Percentiles rank a stretch among this genome's conserved stretches.
Conservation (phyloP, 2,329 filamentous ascomycete species). For the Cladosporium oxysporum region DNA sequence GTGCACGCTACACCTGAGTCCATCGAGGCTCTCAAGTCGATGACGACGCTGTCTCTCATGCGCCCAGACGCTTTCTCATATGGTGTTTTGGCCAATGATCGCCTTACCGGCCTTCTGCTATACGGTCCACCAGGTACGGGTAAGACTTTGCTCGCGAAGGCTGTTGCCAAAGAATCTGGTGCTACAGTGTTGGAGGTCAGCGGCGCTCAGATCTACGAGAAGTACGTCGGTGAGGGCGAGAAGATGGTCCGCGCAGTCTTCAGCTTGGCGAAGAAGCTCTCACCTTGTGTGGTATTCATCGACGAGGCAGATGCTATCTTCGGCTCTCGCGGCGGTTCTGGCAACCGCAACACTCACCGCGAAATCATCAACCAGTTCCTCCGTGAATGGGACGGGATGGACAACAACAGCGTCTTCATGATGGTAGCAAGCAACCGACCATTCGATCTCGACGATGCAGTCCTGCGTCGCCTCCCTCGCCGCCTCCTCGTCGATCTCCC, state of each 20-base stretch:
- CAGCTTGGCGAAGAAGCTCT: slow-evolving; percentile 83
- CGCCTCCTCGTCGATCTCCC: slow-evolving; percentile 74
- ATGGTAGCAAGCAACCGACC: slow-evolving; percentile 98
- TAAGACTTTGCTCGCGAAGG: slow-evolving; percentile 76
- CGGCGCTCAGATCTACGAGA: slow-evolving; percentile 90
- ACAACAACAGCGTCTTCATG: slow-evolving; percentile 78
- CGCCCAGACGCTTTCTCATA: slow-evolving; percentile 96
- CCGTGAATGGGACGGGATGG: slow-evolving; percentile 94
- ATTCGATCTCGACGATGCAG: slow-evolving; percentile 89
- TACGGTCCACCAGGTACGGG: slow-evolving; percentile 91
- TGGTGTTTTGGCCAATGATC: slow-evolving; percentile 85
- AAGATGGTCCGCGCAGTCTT: slow-evolving; percentile 96
- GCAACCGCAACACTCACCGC: slow-evolving; percentile 70
- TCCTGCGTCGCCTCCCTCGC: slow-evolving; percentile 73
- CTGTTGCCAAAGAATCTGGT: slow-evolving; percentile 65
- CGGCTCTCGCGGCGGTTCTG: slow-evolving; percentile 68
- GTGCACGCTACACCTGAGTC: slow-evolving; percentile 82
- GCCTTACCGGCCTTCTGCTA: slow-evolving; percentile 91
- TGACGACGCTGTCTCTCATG: slow-evolving; percentile 83
- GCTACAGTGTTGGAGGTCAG: slow-evolving; percentile 79
- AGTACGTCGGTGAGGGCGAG: slow-evolving; percentile 93
- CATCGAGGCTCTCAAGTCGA: slow-evolving; percentile 80
- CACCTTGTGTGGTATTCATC: slow-evolving; percentile 92
- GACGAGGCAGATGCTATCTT: slow-evolving; percentile 96
- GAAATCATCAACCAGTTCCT: slow-evolving; percentile 97